Evolutionary conservation across 2,329 filamentous ascomycete genomes (phyloP).

Genomic region (Hirsutella minnesotensis): DNA sequence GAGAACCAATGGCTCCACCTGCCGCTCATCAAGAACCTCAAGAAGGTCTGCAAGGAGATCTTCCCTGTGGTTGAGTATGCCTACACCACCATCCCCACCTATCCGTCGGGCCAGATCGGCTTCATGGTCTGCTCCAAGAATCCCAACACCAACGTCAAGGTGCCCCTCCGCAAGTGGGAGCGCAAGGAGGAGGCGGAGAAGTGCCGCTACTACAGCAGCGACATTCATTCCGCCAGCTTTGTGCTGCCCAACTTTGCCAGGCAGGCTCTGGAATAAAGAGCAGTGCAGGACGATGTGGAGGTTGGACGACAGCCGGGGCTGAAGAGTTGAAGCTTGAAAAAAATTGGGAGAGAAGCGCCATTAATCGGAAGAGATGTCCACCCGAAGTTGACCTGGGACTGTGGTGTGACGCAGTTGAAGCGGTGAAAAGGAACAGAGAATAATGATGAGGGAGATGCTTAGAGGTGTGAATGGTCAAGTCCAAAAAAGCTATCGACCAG

Average conservation of each 20-base stretch:
- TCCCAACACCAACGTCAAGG: conserved; percentile 66
- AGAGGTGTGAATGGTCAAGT: no score
- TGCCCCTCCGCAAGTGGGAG: conserved; percentile 71
- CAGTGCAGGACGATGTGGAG: no score
- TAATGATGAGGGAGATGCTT: no score
- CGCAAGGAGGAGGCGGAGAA: conserved; percentile 83
- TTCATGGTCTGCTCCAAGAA: conserved; percentile 99
- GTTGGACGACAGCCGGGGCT: no score
- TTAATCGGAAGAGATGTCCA: no score
- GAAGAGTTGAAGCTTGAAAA: no score
- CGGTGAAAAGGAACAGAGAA: no score
- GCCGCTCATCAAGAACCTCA: conserved; percentile 82
- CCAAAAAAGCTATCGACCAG: no score
- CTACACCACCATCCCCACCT: conserved; percentile 98
- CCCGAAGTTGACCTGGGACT: no score
- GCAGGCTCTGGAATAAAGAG: conserved; percentile 50
- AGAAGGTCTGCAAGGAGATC: conserved; percentile 92
- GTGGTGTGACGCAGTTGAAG: no score
- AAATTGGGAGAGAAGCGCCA: no score
- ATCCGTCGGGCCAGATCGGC: conserved; percentile 96
- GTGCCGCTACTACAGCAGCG: conserved; percentile 94
- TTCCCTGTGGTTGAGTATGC: conserved; percentile 98
- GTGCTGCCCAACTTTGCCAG: conserved; percentile 87
- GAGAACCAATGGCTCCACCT: conserved; percentile 99
- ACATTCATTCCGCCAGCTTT: conserved; percentile 92